These are phyloP conservation scores for Boechera retrofracta DNA, from an alignment of 345 rosid species.

Conservation along the genomic window DNA sequence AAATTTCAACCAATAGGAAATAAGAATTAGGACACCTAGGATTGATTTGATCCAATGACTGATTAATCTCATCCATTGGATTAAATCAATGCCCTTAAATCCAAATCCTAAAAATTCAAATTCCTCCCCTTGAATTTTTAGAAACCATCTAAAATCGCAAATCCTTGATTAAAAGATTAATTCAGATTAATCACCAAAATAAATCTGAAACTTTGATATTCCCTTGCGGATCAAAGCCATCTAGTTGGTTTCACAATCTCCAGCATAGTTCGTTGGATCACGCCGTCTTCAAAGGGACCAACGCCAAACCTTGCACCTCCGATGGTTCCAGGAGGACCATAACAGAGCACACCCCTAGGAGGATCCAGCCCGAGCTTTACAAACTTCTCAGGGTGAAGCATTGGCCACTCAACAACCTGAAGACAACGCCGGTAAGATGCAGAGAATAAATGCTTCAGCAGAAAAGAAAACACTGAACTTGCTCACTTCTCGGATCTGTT, in stretches of 20 bases:
- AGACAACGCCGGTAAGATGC: neutral
- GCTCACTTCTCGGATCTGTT: constrained; percentile 5
- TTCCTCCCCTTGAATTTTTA: no score
- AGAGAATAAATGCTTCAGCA: neutral
- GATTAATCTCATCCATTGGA: no score
- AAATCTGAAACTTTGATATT: constrained; percentile 59
- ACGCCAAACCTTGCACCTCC: constrained; percentile 89
- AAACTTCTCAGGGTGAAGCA: constrained; percentile 13
- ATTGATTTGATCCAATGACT: no score
- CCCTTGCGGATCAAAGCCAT: constrained; percentile 88
- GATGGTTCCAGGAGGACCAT: constrained; percentile 37
- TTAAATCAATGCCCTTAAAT: no score
- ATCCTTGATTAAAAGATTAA: no score
- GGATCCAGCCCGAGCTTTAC: neutral
- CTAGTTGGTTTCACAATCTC: constrained; percentile 87
- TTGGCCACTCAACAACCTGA: constrained; percentile 14
- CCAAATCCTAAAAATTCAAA: no score
- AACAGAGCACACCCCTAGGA: constrained; percentile 4
- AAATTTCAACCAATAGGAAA: no score
- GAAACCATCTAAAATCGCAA: no score
- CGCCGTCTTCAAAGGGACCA: constrained; percentile 70
- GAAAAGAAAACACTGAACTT: neutral
- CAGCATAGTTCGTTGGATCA: constrained; percentile 82
- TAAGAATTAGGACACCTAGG: no score
- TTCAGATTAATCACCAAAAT: no score